Conservation (phyloP, 257 asterid genomes). For the Anisodus tanguticus region DNA sequence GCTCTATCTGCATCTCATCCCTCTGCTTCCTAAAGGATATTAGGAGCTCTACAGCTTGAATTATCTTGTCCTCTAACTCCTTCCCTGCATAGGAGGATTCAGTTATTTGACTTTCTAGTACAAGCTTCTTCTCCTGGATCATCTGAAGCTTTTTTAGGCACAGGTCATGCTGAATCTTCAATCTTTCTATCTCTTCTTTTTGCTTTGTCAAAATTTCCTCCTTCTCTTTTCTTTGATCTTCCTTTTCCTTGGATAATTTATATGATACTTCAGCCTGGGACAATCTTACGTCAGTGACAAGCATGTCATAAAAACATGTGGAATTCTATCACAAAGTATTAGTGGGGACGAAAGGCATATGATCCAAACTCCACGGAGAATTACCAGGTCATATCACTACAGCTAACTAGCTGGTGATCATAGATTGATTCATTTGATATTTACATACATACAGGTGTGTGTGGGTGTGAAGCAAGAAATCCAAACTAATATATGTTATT, state of each 20-base stretch:
- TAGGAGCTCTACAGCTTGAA: slow-evolving; percentile 90
- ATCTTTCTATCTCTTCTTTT: slow-evolving; percentile 58
- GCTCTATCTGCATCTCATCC: slow-evolving; percentile 70
- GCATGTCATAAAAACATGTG: slow-evolving; percentile 17
- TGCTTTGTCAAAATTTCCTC: slow-evolving; percentile 57
- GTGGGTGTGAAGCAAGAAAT: slow-evolving; percentile 11
- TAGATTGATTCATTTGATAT: neutral
- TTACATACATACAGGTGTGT: neutral
- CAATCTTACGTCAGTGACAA: slow-evolving; percentile 32
- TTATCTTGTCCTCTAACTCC: slow-evolving; percentile 83
- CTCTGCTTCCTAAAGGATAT: slow-evolving; percentile 68
- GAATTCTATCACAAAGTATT: neutral
- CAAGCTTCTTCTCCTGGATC: slow-evolving; percentile 57
- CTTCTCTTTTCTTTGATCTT: slow-evolving; percentile 44
- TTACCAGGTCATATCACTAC: neutral
- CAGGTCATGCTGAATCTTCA: slow-evolving; percentile 54
- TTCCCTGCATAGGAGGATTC: slow-evolving; percentile 61
- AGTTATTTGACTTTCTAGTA: slow-evolving; percentile 61
- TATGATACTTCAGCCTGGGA: slow-evolving; percentile 68
- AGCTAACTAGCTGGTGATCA: neutral
- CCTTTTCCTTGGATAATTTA: slow-evolving; percentile 55
- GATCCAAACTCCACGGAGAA: neutral
- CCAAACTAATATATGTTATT: slow-evolving; percentile 1
- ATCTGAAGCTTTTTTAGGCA: slow-evolving; percentile 50
- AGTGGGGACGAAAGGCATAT: neutral